Conservation (phyloP, 495 filamentous ascomycete genomes). For the Trichoderma gamsii region DNA sequence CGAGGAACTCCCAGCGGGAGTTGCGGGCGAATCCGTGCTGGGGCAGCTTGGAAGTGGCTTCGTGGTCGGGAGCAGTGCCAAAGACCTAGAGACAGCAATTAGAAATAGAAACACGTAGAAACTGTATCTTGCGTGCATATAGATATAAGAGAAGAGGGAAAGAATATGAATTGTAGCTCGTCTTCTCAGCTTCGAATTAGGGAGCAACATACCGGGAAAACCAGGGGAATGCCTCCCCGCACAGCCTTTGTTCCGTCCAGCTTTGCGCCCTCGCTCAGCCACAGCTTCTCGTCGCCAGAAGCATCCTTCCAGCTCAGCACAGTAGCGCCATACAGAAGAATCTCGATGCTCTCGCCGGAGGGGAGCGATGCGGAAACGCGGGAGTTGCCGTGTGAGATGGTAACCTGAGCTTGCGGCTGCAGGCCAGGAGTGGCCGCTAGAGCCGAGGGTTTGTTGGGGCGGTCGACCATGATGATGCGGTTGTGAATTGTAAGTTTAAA, state of each 20-base stretch:
- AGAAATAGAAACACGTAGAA: too few relatives aligned
- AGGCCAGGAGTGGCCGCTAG: slow-evolving; percentile 62
- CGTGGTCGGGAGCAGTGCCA: slow-evolving; percentile 68
- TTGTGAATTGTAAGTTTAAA: neutral
- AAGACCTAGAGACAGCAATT: slow-evolving; percentile 59
- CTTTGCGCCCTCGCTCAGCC: slow-evolving; percentile 70
- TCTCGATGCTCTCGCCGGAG: slow-evolving; percentile 74
- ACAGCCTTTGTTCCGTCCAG: slow-evolving; percentile 56
- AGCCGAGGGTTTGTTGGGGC: slow-evolving; percentile 72
- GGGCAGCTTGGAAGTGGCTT: slow-evolving; percentile 65
- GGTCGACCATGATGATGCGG: slow-evolving; percentile 60
- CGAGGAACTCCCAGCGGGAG: slow-evolving; percentile 69
- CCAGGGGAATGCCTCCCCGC: slow-evolving; percentile 79
- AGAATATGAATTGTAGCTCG: neutral
- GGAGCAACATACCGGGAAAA: slow-evolving; percentile 73
- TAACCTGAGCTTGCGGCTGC: slow-evolving; percentile 61
- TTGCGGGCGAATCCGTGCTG: slow-evolving; percentile 96
- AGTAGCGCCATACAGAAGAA: slow-evolving; percentile 88
- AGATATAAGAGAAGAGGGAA: slow-evolving; percentile 1
- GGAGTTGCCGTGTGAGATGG: slow-evolving; percentile 57
- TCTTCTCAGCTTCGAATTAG: too few relatives aligned
- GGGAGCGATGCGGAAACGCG: slow-evolving; percentile 67
- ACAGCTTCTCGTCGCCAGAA: slow-evolving; percentile 77
- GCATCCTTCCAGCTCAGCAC: slow-evolving; percentile 86
- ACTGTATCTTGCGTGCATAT: neutral